Evolutionary conservation across 129 eudicot species (phyloP).

Genomic region (Tagetes patula): DNA sequence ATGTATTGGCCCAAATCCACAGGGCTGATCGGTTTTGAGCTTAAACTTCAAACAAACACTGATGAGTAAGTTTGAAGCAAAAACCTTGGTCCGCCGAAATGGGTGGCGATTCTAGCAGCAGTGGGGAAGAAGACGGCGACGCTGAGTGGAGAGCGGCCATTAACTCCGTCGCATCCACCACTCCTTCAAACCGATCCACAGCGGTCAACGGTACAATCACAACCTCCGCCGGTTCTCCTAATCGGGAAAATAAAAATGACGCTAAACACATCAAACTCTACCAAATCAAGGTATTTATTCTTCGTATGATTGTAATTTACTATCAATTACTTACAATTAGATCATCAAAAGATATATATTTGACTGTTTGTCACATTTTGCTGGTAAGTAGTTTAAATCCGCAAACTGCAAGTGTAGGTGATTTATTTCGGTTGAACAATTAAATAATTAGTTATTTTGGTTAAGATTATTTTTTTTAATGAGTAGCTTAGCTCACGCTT

Average conservation of each 20-base stretch:
- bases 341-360: neutral
- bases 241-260: conserved; percentile 27
- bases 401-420: too few species aligned
- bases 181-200: conserved; percentile 20
- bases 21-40: neutral
- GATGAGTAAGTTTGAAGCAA: neutral
- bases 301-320: neutral
- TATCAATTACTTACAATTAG: neutral
- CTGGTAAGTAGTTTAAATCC: too few species aligned
- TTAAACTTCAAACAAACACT: neutral
- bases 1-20: neutral
- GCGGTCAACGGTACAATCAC: conserved; percentile 14
- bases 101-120: conserved; percentile 61
- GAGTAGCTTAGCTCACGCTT: too few species aligned
- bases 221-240: conserved; percentile 16
- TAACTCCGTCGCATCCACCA: conserved; percentile 51
- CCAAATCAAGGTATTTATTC: conserved; percentile 1
- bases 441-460: too few species aligned
- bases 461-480: too few species aligned
- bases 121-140: conserved; percentile 89
- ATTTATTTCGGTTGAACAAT: too few species aligned
- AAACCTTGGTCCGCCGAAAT: conserved; percentile 21
- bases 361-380: too few species aligned
- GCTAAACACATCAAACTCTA: conserved; percentile 25
- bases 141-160: conserved; percentile 94